phyloP scores from a whole-genome alignment of 345 rosid genomes.

The Physaria fendleri region DNA sequence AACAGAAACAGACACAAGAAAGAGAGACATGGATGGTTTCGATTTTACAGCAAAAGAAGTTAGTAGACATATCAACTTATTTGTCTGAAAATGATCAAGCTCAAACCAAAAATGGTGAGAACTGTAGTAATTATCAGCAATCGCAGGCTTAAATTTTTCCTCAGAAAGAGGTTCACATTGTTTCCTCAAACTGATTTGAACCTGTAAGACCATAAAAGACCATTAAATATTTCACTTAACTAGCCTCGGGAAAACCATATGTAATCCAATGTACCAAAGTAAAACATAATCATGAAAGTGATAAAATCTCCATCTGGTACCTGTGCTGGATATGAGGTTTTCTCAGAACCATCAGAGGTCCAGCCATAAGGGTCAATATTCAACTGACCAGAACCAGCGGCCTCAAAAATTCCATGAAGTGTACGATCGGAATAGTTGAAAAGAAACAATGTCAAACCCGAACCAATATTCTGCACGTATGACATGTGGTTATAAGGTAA shows the following conservation, averaged over 20 bases:
- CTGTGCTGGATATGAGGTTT: conserved; percentile 72
- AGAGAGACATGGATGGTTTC: neutral
- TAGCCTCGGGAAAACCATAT: neutral
- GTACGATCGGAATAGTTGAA: conserved; percentile 75
- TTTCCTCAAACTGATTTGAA: conserved; percentile 42
- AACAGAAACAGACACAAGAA: neutral
- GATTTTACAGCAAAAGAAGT: conserved; percentile 41
- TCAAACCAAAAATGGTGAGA: conserved; percentile 62
- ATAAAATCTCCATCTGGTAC: conserved; percentile 28
- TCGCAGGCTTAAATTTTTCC: conserved; percentile 48
- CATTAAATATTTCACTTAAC: conserved; percentile 5
- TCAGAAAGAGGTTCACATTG: conserved; percentile 66
- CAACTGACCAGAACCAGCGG: conserved; percentile 57
- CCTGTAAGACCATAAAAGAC: conserved; percentile 35
- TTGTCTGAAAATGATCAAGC: conserved; percentile 65
- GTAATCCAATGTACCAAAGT: neutral
- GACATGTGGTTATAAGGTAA: conserved; percentile 47
- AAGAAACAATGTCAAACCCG: conserved; percentile 68
- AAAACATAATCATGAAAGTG: neutral
- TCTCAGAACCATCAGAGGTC: conserved; percentile 50
- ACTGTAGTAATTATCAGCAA: conserved; percentile 52
- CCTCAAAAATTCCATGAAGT: conserved; percentile 75
- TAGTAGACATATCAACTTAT: conserved; percentile 44
- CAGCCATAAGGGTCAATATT: conserved; percentile 71
- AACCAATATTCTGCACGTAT: conserved; percentile 54